Conservation (phyloP, 2,329 filamentous ascomycete genomes). For the Phaeosphaeriaceae sp. region DNA sequence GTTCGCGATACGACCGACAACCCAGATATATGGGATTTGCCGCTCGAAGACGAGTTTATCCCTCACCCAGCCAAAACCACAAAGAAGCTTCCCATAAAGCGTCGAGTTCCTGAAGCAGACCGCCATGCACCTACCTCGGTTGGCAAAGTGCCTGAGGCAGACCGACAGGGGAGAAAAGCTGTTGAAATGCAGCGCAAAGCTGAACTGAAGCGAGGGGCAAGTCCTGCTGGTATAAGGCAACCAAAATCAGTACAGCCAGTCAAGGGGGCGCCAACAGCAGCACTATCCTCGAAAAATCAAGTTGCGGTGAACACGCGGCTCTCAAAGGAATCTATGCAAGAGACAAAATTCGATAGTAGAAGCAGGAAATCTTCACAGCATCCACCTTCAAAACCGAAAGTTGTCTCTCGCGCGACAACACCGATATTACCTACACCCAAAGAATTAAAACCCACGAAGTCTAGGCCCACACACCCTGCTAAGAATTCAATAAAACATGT, state of each 20-base stretch:
- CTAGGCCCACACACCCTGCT: no score
- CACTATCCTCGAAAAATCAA: not conserved
- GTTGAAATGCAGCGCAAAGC: slow-evolving; percentile 17
- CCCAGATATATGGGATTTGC: slow-evolving; percentile 52
- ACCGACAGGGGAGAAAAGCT: slow-evolving; percentile 6
- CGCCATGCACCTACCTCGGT: slow-evolving; percentile 16
- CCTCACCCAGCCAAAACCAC: slow-evolving; percentile 10
- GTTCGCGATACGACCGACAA: slow-evolving; percentile 13
- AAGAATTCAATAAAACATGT: no score
- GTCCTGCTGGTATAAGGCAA: slow-evolving; percentile 10
- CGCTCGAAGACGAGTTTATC: slow-evolving; percentile 43
- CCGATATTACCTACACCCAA: slow-evolving; percentile 10
- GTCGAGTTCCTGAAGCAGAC: slow-evolving; percentile 11
- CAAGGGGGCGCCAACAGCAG: slow-evolving; percentile 11
- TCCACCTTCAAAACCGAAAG: slow-evolving; percentile 17
- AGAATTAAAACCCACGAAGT: slow-evolving; percentile 2
- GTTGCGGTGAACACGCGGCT: no score
- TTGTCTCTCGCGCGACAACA: slow-evolving; percentile 19
- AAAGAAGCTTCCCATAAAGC: slow-evolving; percentile 23
- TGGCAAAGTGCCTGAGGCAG: slow-evolving; percentile 3
- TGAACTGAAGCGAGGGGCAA: slow-evolving; percentile 1
- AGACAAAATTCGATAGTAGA: slow-evolving; percentile 2
- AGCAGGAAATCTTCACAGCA: slow-evolving; percentile 5
- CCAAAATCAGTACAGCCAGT: slow-evolving; percentile 12
- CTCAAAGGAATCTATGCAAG: slow-evolving; percentile 3